Percentiles rank a stretch among this genome's conserved stretches.
These are phyloP conservation scores for Oryza punctata DNA, from an alignment of 176 grass and related monocot species.

Conservation along the genomic window DNA sequence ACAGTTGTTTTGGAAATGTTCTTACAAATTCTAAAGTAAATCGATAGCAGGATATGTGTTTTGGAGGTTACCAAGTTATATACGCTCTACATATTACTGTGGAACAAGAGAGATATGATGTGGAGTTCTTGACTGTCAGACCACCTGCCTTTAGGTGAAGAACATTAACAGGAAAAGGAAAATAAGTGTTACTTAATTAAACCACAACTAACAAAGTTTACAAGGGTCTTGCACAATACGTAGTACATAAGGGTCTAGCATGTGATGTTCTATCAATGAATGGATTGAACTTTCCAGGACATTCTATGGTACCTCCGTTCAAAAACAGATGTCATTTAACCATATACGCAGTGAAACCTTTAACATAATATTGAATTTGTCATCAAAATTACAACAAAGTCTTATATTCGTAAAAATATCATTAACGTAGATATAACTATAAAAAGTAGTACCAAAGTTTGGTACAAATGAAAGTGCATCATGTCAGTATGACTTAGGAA, in stretches of 20 bases:
- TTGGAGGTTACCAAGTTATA: slow-evolving; percentile 10
- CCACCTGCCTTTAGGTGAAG: not conserved
- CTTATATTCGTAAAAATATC: not conserved
- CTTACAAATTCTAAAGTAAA: slow-evolving; percentile 5
- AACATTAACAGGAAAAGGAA: not conserved
- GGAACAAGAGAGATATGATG: not conserved
- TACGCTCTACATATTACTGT: not conserved
- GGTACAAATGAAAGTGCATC: not conserved
- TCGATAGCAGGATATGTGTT: not conserved
- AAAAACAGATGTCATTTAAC: too few species aligned
- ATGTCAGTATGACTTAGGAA: not conserved
- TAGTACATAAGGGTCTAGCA: not conserved
- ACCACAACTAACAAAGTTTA: not conserved
- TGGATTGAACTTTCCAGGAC: not conserved
- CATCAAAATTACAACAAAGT: not conserved
- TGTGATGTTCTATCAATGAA: not conserved
- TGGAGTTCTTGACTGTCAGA: not conserved
- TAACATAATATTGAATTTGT: too few species aligned
- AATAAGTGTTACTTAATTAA: not conserved
- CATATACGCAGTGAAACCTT: too few species aligned
- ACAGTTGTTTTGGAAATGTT: slow-evolving; percentile 11
- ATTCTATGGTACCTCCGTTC: not conserved
- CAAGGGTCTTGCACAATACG: not conserved
- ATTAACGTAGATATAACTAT: not conserved
- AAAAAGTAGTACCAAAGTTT: not conserved